These are phyloP conservation scores for Pleurotus platypus DNA, from an alignment of 768 basidiomycete genomes.

Conservation along the genomic window DNA sequence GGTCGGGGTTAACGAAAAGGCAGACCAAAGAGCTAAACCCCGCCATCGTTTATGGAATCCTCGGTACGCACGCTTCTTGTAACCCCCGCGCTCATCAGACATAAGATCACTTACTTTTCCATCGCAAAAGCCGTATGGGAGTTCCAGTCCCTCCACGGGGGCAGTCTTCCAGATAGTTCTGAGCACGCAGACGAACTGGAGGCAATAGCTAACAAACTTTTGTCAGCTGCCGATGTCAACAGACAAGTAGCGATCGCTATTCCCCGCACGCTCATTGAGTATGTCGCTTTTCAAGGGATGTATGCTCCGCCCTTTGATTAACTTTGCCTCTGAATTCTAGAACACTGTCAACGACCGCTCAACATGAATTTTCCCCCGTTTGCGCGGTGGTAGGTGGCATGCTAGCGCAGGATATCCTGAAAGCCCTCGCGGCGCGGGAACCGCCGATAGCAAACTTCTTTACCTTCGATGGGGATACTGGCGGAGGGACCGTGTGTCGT, in stretches of 20 bases:
- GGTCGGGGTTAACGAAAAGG: conserved; percentile 65
- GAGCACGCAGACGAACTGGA: conserved; percentile 54
- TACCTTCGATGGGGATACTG: conserved; percentile 80
- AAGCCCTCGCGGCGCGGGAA: conserved; percentile 86
- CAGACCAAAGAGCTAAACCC: conserved; percentile 87
- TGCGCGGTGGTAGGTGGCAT: conserved; percentile 95
- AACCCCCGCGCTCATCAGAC: background rate
- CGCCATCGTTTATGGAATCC: conserved; percentile 61
- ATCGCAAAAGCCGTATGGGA: conserved; percentile 71
- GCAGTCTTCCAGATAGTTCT: conserved; percentile 51
- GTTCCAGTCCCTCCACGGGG: conserved; percentile 59
- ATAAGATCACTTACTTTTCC: conserved; percentile 5
- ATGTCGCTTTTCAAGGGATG: conserved; percentile 16
- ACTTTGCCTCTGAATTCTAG: conserved; percentile 33
- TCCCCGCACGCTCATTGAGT: conserved; percentile 66
- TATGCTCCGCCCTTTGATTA: conserved; percentile 7
- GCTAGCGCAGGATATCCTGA: conserved; percentile 91
- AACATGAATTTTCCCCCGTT: conserved; percentile 86
- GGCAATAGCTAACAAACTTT: conserved; percentile 57
- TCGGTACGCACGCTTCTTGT: conserved; percentile 44
- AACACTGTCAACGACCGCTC: conserved; percentile 62
- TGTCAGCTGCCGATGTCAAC: conserved; percentile 65
- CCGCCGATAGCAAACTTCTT: conserved; percentile 93
- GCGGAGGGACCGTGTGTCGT: conserved; percentile 66
- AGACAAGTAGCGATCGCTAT: conserved; percentile 56